Base-by-base conservation (phyloP, 1,284 basidiomycete genomes). In the Gomphus bonarii region DNA sequence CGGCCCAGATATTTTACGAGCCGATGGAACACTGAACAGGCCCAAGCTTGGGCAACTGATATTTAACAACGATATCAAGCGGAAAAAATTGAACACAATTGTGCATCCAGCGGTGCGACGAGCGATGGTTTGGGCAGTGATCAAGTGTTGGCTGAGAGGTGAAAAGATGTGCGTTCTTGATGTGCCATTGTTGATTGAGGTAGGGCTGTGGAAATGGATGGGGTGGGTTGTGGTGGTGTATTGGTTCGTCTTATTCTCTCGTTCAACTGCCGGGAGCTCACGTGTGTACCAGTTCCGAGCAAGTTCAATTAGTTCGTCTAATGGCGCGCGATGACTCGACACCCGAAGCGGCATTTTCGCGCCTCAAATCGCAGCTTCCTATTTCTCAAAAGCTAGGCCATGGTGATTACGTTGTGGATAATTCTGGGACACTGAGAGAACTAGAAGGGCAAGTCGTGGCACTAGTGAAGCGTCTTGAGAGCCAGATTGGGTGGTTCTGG, bases 111-210 rank as follows among this genome's bases (percentile, higher is more conserved):
- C 91, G 0, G 91, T 99, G 28, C 74, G 85, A 54, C 76, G 77
- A 58, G 83, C 79, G 14, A 91, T 97, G 81, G 68, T 87, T 14
- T 81, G 78, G 77, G 73, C 73, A 57, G 76, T 97, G 6, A 50
- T 93, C 50, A 72, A 73, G 58, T 75, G 75, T 61, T 99, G 95
- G 94, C 56, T 93, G 36, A 71, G 68, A 30, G 95, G 95, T 2
- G 73, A 90, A 62, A 83, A 80, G 65, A 76, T 87, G 54, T 91
- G 90, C 59, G 78, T 99, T 2, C 73, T 98, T 59, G 95, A 98
- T 69, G 89, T 97, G 7, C 95, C 95, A n/a, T 71, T 98, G 53
- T 74, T 98, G 57, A 88, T 99, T 58, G 95, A 99, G 69, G 85
- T 91, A 0, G 86, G 87, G 1, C 68, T 98, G 54, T 93, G 89